Evolutionary conservation across 441 rosid species (phyloP).

Genomic region (Croton setiger): DNA sequence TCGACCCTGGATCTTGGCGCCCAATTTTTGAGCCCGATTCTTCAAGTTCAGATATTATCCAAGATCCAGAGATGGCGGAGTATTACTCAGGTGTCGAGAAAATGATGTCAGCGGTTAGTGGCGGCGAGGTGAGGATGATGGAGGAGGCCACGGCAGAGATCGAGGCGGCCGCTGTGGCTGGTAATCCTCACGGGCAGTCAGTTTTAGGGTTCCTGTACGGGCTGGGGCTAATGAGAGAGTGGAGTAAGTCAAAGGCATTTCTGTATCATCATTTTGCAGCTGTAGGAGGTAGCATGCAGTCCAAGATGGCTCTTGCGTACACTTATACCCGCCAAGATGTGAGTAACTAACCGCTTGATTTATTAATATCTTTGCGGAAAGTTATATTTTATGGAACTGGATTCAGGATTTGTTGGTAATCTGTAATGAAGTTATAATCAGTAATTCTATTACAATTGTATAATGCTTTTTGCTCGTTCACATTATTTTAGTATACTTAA

Average conservation of each 20-base stretch:
- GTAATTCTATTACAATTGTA: no score
- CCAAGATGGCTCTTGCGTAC: slow-evolving; percentile 91
- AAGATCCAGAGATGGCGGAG: slow-evolving; percentile 29
- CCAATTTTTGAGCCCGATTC: slow-evolving; percentile 72
- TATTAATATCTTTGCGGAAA: neutral
- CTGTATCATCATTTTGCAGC: slow-evolving; percentile 74
- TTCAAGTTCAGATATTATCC: slow-evolving; percentile 16
- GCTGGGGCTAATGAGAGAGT: slow-evolving; percentile 69
- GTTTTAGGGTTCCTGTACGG: slow-evolving; percentile 67
- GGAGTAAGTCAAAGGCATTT: slow-evolving; percentile 68
- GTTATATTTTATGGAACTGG: neutral
- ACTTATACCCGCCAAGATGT: slow-evolving; percentile 87
- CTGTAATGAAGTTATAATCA: no score
- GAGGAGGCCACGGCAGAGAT: slow-evolving; percentile 71
- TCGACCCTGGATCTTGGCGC: slow-evolving; percentile 97
- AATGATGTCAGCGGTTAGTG: slow-evolving; percentile 48
- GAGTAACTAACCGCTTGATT: slow-evolving; percentile 24
- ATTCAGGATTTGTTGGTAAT: neutral
- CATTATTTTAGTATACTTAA: no score
- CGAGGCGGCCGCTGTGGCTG: slow-evolving; percentile 49
- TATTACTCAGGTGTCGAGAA: slow-evolving; percentile 55
- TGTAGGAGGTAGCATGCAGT: slow-evolving; percentile 75
- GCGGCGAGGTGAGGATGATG: slow-evolving; percentile 53
- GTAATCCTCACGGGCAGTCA: slow-evolving; percentile 79
- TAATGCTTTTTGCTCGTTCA: no score